Conservation (phyloP, 257 asterid genomes). For the Lantana camara region DNA sequence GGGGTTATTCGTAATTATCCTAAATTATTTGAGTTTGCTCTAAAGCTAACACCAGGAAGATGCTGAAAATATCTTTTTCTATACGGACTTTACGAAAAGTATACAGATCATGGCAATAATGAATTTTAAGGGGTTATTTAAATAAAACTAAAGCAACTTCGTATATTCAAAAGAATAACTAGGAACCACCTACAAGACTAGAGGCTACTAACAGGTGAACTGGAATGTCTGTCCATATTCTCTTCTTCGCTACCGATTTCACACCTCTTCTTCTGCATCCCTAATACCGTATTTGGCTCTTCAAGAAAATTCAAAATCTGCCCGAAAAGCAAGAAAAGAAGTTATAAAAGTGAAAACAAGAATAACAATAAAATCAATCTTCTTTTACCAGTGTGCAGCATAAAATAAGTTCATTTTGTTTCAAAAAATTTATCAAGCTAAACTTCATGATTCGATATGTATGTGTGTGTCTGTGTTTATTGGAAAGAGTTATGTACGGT, state of each 20-base stretch:
- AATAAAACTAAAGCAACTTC: background rate
- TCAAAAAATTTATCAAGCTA: background rate
- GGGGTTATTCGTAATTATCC: no score
- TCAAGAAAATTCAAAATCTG: conserved; percentile 62
- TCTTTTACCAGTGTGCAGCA: background rate
- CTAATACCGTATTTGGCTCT: conserved; percentile 54
- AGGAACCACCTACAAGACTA: conserved; percentile 33
- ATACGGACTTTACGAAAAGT: background rate
- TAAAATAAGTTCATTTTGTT: no score
- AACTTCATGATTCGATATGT: no score
- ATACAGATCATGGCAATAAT: background rate
- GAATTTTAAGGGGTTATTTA: background rate
- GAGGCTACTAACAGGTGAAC: conserved; percentile 33
- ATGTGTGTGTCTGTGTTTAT: no score
- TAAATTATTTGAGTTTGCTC: background rate
- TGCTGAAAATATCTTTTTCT: background rate
- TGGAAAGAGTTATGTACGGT: conserved; percentile 45
- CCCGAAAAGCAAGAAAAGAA: conserved; percentile 18
- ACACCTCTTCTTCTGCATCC: conserved; percentile 46
- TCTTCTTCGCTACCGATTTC: conserved; percentile 35
- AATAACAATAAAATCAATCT: background rate
- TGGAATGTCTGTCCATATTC: conserved; percentile 23
- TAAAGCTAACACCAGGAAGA: background rate
- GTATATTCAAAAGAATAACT: background rate
- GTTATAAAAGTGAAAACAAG: background rate